These are phyloP conservation scores for Cyberlindnera nakhonratchasimensis DNA, from an alignment of 805 yeast genomes.

Conservation along the genomic window DNA sequence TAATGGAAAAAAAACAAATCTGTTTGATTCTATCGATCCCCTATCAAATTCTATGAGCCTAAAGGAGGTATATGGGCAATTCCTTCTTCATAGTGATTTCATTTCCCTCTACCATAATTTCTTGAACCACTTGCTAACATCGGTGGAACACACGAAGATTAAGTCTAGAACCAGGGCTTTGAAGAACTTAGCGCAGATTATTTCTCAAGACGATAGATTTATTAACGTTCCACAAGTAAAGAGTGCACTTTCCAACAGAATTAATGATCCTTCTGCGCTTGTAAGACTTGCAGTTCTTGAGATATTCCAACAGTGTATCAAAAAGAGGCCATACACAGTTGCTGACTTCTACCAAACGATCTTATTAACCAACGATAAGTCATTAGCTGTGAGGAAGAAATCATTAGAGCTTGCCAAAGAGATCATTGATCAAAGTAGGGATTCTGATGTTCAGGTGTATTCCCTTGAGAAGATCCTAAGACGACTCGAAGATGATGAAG, in stretches of 20 bases:
- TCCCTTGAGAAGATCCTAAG: slow-evolving; percentile 51
- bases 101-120: slow-evolving; percentile 47
- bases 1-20: not conserved
- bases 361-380: slow-evolving; percentile 47
- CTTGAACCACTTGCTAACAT: slow-evolving; percentile 44
- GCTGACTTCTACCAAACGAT: slow-evolving; percentile 43
- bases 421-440: slow-evolving; percentile 40
- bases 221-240: slow-evolving; percentile 49
- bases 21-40: not conserved
- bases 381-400: slow-evolving; percentile 61
- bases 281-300: slow-evolving; percentile 78
- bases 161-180: slow-evolving; percentile 62
- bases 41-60: not conserved
- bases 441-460: slow-evolving; percentile 32
- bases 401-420: slow-evolving; percentile 49
- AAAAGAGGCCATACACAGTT: slow-evolving; percentile 41
- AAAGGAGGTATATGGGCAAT: not conserved
- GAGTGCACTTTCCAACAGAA: slow-evolving; percentile 45
- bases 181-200: slow-evolving; percentile 53
- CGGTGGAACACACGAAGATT: slow-evolving; percentile 46
- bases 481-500: slow-evolving; percentile 71
- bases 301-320: slow-evolving; percentile 48
- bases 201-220: slow-evolving; percentile 50
- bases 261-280: slow-evolving; percentile 61
- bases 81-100: slow-evolving; percentile 16